Evolutionary conservation across 2,329 filamentous ascomycete species (phyloP).

Genomic region (Verticillium isaacii): DNA sequence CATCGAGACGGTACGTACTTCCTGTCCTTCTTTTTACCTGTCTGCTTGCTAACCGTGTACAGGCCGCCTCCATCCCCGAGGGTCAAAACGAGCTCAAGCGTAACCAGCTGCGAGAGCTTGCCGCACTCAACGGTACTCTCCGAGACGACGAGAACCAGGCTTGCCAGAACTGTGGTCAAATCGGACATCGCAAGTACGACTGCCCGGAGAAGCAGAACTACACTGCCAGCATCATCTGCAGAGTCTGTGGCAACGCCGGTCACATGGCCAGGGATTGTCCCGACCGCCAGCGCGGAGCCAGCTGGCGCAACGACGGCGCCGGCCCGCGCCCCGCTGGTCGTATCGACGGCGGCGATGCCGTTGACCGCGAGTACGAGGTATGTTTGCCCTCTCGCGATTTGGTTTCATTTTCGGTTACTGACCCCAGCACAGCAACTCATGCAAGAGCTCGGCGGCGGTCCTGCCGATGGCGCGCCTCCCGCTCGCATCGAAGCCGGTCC

Average conservation of each 20-base stretch:
- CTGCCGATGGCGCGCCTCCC: constrained; percentile 55
- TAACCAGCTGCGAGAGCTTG: constrained; percentile 95
- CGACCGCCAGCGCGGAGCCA: constrained; percentile 83
- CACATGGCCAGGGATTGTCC: constrained; percentile 99
- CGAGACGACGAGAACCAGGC: constrained; percentile 99
- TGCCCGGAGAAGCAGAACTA: constrained; percentile 97
- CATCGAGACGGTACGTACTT: constrained; percentile 76
- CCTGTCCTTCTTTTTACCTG: background rate
- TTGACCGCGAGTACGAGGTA: constrained; percentile 94
- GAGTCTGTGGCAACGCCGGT: constrained; percentile 93
- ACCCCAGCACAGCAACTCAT: constrained; percentile 72
- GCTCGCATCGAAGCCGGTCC: constrained; percentile 85
- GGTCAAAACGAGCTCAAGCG: constrained; percentile 98
- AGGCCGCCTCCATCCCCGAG: constrained; percentile 98
- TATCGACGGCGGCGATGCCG: constrained; percentile 74
- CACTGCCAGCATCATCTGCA: constrained; percentile 99
- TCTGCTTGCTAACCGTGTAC: constrained; percentile 17
- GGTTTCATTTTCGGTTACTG: constrained; percentile 22
- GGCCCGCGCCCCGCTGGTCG: constrained; percentile 50
- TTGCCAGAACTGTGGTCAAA: constrained; percentile 98
- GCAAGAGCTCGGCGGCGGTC: constrained; percentile 86
- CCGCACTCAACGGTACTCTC: constrained; percentile 95
- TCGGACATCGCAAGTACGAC: constrained; percentile 97
- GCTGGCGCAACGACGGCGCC: constrained; percentile 79
- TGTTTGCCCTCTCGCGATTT: constrained; percentile 23